Evolutionary conservation across 192 early-diverging fungal genomes (phyloP).

Genomic region (Kickxella alabastrina): DNA sequence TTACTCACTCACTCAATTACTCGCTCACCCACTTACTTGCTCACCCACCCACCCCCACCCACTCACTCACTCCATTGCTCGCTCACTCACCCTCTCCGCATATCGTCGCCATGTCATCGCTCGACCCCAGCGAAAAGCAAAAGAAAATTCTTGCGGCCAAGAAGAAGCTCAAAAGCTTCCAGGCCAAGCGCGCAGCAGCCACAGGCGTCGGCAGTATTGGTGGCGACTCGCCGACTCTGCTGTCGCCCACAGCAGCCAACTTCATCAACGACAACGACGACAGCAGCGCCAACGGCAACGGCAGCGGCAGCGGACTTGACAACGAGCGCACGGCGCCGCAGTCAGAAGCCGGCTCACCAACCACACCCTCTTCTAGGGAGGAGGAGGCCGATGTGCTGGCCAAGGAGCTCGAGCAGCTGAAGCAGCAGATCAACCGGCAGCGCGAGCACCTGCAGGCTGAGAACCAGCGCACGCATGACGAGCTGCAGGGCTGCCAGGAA

Average conservation of each 20-base stretch:
- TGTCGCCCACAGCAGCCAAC: slow-evolving; percentile 1
- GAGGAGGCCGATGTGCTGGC: slow-evolving; percentile 32
- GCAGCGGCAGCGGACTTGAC: too few species aligned
- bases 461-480: slow-evolving; percentile 18
- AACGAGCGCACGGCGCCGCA: too few species aligned
- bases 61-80: too few species aligned
- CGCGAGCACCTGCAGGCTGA: slow-evolving; percentile 37
- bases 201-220: slow-evolving; percentile 3
- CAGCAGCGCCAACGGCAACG: too few species aligned
- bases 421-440: slow-evolving; percentile 35
- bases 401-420: slow-evolving; percentile 36
- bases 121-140: slow-evolving; percentile 41
- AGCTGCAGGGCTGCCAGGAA: slow-evolving; percentile 13
- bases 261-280: neutral
- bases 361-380: neutral
- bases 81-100: too few species aligned
- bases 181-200: slow-evolving; percentile 42
- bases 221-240: neutral
- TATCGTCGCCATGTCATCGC: neutral
- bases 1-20: too few species aligned
- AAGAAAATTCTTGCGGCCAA: slow-evolving; percentile 48
- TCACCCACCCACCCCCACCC: too few species aligned
- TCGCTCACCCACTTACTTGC: slow-evolving; percentile 5
- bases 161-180: slow-evolving; percentile 48
- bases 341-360: neutral